Evolutionary conservation across 768 basidiomycete species (phyloP), one percentile per base, ranked within the genome.

Genomic region (Mycena alexandri): DNA sequence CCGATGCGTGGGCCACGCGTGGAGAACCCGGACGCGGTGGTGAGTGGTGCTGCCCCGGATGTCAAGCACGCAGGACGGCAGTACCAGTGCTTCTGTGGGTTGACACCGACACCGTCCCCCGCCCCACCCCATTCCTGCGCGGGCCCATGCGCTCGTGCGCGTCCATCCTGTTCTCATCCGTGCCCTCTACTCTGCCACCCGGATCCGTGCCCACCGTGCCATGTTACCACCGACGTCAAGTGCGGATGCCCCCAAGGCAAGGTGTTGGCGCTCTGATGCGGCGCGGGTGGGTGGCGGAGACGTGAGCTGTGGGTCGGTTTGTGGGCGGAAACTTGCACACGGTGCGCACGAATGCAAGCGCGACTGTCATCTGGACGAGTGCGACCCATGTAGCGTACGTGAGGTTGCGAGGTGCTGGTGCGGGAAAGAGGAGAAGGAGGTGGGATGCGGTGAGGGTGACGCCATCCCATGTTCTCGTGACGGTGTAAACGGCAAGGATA

Each of bases 151-250:
- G 83, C 88, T 0, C 88, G 92, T 14, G 65, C 78, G 5, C 87
- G 91, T 2, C 78, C 81, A 41, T 79, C 81, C 34, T 99, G 97
- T 71, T 83, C 84, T 0, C 97, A 98, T 74, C 83, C 94, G 0
- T 99, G 96, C 76, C 88, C 95, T 0, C 75, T 95, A 16, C 82
- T 83, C 16, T 99, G 97, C 74, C 97, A 98, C 76, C 97, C 98
- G 0, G 98, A 96, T 0, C 98, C 97, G 0, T 99, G 98, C 79
- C 96, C 96, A 0, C 95, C 95, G 0, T 99, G 98, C 75, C 87
- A 89, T 68, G 86, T 97, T 13, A 93, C 92, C 7, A 88, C 92
- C 0, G 85, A 87, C 47, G 79, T 89, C n/a, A 81, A 84, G 2
- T 99, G 98, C 75, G 90, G 93, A 56, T 98, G 96, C 69, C 83